These are phyloP conservation scores for Penicillium macrosclerotiorum DNA, from an alignment of 495 filamentous ascomycete species.

Conservation along the genomic window DNA sequence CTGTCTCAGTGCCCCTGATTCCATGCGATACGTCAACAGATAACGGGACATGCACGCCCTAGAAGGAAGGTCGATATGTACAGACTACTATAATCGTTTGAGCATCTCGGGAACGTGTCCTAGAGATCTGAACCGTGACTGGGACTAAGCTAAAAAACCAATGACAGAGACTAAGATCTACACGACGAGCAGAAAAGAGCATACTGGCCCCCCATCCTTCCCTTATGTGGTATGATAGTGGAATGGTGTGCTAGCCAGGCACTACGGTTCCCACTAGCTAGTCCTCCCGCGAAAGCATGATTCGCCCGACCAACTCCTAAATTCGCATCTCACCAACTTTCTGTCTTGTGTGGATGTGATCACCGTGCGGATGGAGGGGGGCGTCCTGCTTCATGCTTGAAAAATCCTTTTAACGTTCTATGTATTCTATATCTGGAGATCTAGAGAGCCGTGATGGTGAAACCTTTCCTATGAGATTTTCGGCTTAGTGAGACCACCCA, in stretches of 20 bases:
- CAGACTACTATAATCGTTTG: constrained; percentile 1
- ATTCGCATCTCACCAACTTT: too few relatives aligned
- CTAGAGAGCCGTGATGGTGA: constrained; percentile 9
- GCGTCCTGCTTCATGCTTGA: not conserved
- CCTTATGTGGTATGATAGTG: not conserved
- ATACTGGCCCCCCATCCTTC: not conserved
- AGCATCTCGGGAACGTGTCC: constrained; percentile 5
- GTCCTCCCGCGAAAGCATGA: constrained; percentile 1
- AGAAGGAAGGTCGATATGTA: constrained; percentile 18
- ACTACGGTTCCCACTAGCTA: constrained; percentile 1
- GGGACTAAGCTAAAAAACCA: constrained; percentile 6
- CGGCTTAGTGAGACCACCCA: constrained; percentile 12
- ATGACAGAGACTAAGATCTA: constrained; percentile 9
- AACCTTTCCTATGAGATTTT: constrained; percentile 20
- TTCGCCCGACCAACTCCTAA: too few relatives aligned
- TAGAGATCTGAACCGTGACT: not conserved
- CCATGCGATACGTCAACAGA: not conserved
- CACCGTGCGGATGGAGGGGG: constrained; percentile 3
- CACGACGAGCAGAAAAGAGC: constrained; percentile 1
- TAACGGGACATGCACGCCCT: not conserved
- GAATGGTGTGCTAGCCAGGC: not conserved
- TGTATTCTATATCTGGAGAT: not conserved
- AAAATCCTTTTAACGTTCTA: not conserved
- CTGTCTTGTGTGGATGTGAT: constrained; percentile 10
- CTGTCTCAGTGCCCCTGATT: constrained; percentile 24